Percentiles rank a stretch among this genome's conserved stretches.
Conservation (phyloP, 176 grass and related monocot species). For the Phragmites australis region DNA sequence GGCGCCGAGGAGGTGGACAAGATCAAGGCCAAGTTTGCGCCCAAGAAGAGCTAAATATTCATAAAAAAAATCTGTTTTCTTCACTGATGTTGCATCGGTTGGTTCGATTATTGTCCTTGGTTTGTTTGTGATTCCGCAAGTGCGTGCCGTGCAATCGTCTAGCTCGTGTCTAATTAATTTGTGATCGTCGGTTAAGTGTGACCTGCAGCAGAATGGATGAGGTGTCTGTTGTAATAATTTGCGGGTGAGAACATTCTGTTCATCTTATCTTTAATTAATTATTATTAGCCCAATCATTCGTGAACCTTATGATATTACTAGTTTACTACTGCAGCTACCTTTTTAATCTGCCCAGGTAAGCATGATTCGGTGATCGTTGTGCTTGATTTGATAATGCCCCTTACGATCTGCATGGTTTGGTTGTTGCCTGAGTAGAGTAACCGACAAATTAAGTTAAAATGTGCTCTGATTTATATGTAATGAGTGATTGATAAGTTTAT, state of each 20-base stretch:
- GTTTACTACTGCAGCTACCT: not conserved
- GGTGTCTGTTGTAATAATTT: not conserved
- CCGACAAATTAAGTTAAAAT: no score
- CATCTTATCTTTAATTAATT: not conserved
- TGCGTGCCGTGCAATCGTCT: not conserved
- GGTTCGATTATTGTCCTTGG: not conserved
- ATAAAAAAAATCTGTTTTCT: no score
- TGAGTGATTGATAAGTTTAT: no score
- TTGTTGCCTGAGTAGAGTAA: not conserved
- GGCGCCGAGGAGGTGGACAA: slow-evolving; percentile 48
- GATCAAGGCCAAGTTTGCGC: slow-evolving; percentile 71
- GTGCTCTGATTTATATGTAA: no score
- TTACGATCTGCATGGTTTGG: not conserved
- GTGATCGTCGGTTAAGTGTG: not conserved
- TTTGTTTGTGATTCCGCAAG: not conserved
- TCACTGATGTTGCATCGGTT: not conserved
- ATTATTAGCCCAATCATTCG: not conserved
- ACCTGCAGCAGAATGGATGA: not conserved
- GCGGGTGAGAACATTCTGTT: slow-evolving; percentile 3
- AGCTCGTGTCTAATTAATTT: not conserved
- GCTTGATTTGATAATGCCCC: not conserved
- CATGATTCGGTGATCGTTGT: not conserved
- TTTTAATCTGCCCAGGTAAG: not conserved
- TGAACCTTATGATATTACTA: not conserved
- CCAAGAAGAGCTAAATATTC: slow-evolving; percentile 33